Base-by-base conservation (phyloP, 805 yeast genomes). In the Jamesozyma gamospora region DNA sequence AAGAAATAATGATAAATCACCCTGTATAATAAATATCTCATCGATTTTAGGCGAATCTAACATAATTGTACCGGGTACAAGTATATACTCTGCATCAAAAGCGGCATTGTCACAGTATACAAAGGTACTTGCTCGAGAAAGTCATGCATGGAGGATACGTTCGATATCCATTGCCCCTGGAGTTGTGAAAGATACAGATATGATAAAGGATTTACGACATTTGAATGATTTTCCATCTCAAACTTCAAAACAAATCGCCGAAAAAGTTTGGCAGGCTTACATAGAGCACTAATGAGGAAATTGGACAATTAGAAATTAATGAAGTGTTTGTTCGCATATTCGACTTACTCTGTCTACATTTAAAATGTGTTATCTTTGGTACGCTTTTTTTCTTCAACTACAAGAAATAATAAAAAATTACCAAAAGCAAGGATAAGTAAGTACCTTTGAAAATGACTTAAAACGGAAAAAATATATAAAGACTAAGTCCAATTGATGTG, bases 41-140 rank as follows among this genome's bases (percentile, higher is more conserved):
- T 57, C 62, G 1, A 40, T 55, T 13, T 36, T 59, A 17, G 61
- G 56, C 1, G 35, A 45, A 8, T 24, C 40, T 1, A 41, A 44
- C n/a, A 28, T 41, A 9, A 35, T 39, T 0, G 32, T 56, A 10
- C 53, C 58, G 0, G 62, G 62, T 1, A 57, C 63, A 1, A 42
- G 59, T 2, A 36, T 59, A 4, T 59, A 59, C 48, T 44, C 60
- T 11, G 60, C 62, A 9, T 49, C 61, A 2, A 59, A 59, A 39
- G 55, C 62, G 4, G 64, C 60, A 8, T 16, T 59, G 21, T 30
- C 52, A 14, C 51, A 48, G 21, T 58, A 53, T 39, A 42, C 56
- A 12, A 37, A 42, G n/a, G 53, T 49, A 1, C 35, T 59, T 19
- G 32, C 49, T 2, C 41, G 42, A 24, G 64, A 59, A 34, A 41